phyloP scores from a whole-genome alignment of 345 rosid species.

The Corchorus capsularis region DNA sequence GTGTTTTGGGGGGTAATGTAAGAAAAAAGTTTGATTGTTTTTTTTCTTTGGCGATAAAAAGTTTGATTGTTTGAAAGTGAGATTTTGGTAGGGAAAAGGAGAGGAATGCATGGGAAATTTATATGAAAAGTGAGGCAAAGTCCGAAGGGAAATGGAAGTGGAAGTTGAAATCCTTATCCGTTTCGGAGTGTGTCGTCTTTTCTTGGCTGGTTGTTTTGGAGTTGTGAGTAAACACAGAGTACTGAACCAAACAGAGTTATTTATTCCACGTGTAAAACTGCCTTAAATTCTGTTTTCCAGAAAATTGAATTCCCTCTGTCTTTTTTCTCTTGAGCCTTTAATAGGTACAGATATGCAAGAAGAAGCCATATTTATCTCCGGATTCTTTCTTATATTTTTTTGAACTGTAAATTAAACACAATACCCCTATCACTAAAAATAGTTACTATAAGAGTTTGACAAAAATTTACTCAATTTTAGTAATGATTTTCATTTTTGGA shows the following conservation, averaged over 20 bases:
- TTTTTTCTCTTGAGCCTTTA: background rate
- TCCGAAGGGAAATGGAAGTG: background rate
- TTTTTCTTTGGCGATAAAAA: too few species aligned
- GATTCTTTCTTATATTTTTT: too few species aligned
- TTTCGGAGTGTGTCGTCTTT: background rate
- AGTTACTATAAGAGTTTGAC: too few species aligned
- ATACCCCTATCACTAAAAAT: too few species aligned
- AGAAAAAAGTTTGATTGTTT: background rate
- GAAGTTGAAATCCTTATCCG: background rate
- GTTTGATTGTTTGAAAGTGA: background rate
- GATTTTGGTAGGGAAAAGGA: background rate
- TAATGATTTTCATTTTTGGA: too few species aligned
- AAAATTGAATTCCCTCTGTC: slow-evolving; percentile 11
- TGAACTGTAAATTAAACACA: too few species aligned
- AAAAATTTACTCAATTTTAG: too few species aligned
- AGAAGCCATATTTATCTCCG: too few species aligned
- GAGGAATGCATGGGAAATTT: slow-evolving; percentile 8
- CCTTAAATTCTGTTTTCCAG: slow-evolving; percentile 12
- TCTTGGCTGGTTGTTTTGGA: background rate
- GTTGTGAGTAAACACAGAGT: too few species aligned
- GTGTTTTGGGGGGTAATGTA: too few species aligned
- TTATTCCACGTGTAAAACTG: slow-evolving; percentile 4
- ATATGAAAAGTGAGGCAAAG: background rate
- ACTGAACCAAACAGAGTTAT: background rate
- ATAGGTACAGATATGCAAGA: background rate